Evolutionary conservation across 129 eudicot genomes (phyloP), one percentile per base, ranked within the genome.

Genomic region (Tanacetum coccineum): DNA sequence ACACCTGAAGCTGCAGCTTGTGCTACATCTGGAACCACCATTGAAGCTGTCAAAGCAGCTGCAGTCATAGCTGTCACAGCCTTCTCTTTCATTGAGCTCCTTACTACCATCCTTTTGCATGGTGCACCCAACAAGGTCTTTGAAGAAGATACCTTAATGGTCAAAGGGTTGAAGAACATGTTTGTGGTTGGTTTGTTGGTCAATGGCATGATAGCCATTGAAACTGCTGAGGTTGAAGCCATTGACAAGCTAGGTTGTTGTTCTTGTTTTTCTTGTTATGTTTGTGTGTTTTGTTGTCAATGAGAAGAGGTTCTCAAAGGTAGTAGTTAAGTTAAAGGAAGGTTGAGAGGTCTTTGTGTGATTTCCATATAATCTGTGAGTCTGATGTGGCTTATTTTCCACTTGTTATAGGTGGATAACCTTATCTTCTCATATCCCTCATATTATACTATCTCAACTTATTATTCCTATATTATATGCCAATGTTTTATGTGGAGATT

Each of bases 11-110:
- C n/a, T n/a, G n/a, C 99, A 47, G 99, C 99, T 80, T 90, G 81
- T 0, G 97, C 97, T 66, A 72, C 87, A 22, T 94, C 89, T 0
- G 99, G 99, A 15, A 81, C 70, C 80, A 94, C 72, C 97, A 87
- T 87, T 18, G 89, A 87, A 39, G 88, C 97, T 7, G 95, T 87
- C 69, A 94, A 20, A 9, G 88, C 91, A 0, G 99, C 95, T 3
- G 95, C 95, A 0, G 93, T 85, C 66, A 87, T 64, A 1, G 89
- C 96, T 0, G 90, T 82, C 40, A 83, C 83, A 0, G 85, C 94
- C 67, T 89, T 84, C 75, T 94, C 95, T 81, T 81, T 94, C 70
- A 94, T 39, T 0, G 96, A 89, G 66, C 95, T 89, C 71, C 73
- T 69, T 11, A 81, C 86, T 22, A 67, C 47, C 74, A 67, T 20